Evolutionary conservation across 2,329 filamentous ascomycete genomes (phyloP).

Genomic region (Chaetomiaceae sp.): DNA sequence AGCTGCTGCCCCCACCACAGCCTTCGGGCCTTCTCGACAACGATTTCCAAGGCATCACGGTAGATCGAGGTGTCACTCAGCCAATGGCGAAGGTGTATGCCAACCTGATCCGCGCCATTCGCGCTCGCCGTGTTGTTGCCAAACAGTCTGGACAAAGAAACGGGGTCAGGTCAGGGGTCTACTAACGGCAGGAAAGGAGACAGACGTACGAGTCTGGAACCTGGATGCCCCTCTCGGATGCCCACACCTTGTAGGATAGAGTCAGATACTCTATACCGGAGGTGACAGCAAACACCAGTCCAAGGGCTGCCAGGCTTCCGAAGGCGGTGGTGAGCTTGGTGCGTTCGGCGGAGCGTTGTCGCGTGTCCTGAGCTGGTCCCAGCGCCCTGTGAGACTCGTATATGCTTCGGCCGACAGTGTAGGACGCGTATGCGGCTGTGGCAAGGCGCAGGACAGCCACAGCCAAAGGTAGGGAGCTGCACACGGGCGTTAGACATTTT

Average conservation of each 20-base stretch:
- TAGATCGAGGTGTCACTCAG: constrained; percentile 48
- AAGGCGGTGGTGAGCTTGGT: constrained; percentile 33
- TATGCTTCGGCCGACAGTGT: constrained; percentile 31
- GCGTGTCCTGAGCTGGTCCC: constrained; percentile 34
- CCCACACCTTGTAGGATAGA: constrained; percentile 38
- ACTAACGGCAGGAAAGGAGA: background rate
- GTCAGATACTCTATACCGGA: constrained; percentile 29
- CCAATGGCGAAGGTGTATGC: constrained; percentile 44
- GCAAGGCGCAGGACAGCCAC: constrained; percentile 29
- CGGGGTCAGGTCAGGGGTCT: too few relatives aligned
- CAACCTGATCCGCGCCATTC: constrained; percentile 20
- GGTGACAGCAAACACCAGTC: constrained; percentile 29
- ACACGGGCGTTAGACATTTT: background rate
- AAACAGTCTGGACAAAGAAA: constrained; percentile 1
- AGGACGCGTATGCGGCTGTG: constrained; percentile 31
- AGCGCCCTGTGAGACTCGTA: constrained; percentile 34
- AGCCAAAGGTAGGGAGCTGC: constrained; percentile 32
- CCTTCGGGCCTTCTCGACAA: constrained; percentile 49
- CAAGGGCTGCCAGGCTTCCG: constrained; percentile 29
- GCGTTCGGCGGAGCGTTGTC: constrained; percentile 32
- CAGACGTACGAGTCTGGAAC: constrained; percentile 29
- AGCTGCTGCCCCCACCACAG: constrained; percentile 61
- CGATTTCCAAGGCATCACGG: constrained; percentile 48
- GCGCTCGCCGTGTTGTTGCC: background rate
- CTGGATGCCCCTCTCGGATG: constrained; percentile 33